Conservation (phyloP, 2,329 filamentous ascomycete genomes). For the Xylariaceae sp. region DNA sequence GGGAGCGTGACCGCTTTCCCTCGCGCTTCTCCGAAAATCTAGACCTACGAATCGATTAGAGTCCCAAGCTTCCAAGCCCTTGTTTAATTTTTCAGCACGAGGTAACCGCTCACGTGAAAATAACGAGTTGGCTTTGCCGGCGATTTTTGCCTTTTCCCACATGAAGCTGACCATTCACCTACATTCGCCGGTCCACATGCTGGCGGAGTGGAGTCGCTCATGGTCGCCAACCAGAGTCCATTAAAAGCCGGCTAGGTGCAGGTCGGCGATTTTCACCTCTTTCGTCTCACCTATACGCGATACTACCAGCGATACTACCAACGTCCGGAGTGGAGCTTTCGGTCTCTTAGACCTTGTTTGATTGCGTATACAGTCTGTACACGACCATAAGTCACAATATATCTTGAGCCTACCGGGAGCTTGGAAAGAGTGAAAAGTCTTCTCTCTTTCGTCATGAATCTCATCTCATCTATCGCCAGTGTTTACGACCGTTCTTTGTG, state of each 20-base stretch:
- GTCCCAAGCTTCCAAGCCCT: too few relatives aligned
- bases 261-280: conserved; percentile 30
- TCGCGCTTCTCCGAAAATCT: too few relatives aligned
- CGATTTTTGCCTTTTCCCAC: conserved; percentile 13
- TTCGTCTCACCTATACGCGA: conserved; percentile 2
- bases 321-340: conserved; percentile 14
- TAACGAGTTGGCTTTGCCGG: conserved; percentile 5
- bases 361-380: not conserved
- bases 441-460: not conserved
- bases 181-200: conserved; percentile 1
- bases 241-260: conserved; percentile 5
- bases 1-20: too few relatives aligned
- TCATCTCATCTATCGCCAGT: not conserved
- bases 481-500: not conserved
- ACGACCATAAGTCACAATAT: conserved; percentile 5
- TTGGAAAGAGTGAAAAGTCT: conserved; percentile 1
- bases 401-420: conserved; percentile 13
- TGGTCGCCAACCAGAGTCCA: not conserved
- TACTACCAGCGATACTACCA: not conserved
- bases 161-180: not conserved
- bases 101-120: not conserved
- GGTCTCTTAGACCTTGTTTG: conserved; percentile 23
- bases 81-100: too few relatives aligned
- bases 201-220: conserved; percentile 3
- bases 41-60: too few relatives aligned